phyloP scores from a whole-genome alignment of 2,329 filamentous ascomycete genomes.

The Aspergillus neoniger region DNA sequence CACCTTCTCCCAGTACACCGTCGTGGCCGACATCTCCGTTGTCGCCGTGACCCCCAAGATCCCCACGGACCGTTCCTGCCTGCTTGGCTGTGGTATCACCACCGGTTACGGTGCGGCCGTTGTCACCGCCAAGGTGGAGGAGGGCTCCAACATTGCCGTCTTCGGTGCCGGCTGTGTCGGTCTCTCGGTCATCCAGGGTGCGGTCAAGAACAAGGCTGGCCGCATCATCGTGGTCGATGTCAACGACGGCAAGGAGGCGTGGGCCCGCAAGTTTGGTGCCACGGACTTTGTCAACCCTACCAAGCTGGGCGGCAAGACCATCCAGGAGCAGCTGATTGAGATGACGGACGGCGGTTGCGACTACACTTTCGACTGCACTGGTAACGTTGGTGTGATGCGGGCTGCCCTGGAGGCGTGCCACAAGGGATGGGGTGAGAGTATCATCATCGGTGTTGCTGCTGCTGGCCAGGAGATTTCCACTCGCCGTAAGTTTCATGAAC shows the following conservation, averaged over 20 bases:
- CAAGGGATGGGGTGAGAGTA: conserved; percentile 98
- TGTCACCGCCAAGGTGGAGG: conserved; percentile 88
- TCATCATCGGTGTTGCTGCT: conserved; percentile 95
- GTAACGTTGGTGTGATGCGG: conserved; percentile 94
- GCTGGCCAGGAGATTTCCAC: conserved; percentile 95
- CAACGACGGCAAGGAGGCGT: conserved; percentile 87
- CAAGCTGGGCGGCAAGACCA: conserved; percentile 71
- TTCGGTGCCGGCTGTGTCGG: conserved; percentile 97
- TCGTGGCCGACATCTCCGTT: conserved; percentile 97
- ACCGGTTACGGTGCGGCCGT: conserved; percentile 95
- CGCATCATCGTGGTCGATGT: conserved; percentile 69
- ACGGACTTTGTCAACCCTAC: conserved; percentile 96
- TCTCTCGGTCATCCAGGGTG: conserved; percentile 91
- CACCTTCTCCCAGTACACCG: conserved; percentile 98
- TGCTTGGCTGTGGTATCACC: conserved; percentile 97
- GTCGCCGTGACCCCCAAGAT: conserved; percentile 89
- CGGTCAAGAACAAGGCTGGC: conserved; percentile 75
- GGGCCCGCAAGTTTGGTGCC: conserved; percentile 91
- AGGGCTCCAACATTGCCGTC: conserved; percentile 84
- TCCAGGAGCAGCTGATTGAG: conserved; percentile 91
- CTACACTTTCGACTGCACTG: conserved; percentile 99
- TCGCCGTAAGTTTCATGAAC: conserved; percentile 85
- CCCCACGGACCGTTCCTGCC: conserved; percentile 91
- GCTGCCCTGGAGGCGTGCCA: conserved; percentile 95
- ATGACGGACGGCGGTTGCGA: conserved; percentile 98